These are phyloP conservation scores for Aristolochia californica DNA, from an alignment of 164 flowering plant genomes.

Conservation along the genomic window DNA sequence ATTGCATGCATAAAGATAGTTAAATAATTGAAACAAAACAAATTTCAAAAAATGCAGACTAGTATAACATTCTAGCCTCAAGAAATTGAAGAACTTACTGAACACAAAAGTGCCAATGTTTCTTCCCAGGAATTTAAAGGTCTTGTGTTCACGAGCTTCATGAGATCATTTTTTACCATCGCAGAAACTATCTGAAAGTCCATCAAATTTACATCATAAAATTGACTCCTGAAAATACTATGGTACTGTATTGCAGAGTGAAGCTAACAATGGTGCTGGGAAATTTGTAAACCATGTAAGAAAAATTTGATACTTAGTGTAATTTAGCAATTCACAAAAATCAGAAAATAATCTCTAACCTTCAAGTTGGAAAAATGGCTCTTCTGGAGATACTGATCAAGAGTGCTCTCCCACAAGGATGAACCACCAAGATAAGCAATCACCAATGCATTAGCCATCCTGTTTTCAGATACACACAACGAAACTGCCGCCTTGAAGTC, in stretches of 20 bases:
- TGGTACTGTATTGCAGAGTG: neutral
- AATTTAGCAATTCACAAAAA: slow-evolving; percentile 1
- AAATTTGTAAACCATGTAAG: too few relatives aligned
- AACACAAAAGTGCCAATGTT: slow-evolving; percentile 91
- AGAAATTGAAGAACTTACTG: slow-evolving; percentile 48
- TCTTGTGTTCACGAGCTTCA: slow-evolving; percentile 76
- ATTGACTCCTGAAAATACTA: neutral
- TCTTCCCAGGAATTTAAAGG: slow-evolving; percentile 87
- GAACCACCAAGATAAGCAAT: slow-evolving; percentile 88
- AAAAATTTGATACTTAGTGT: neutral
- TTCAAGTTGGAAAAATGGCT: slow-evolving; percentile 65
- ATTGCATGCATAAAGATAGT: too few relatives aligned
- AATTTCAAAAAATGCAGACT: too few relatives aligned
- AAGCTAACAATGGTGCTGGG: too few relatives aligned
- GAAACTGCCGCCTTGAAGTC: slow-evolving; percentile 88
- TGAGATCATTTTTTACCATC: slow-evolving; percentile 82
- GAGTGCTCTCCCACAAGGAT: slow-evolving; percentile 85
- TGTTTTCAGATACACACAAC: slow-evolving; percentile 67
- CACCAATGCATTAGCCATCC: slow-evolving; percentile 94
- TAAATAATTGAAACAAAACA: too few relatives aligned
- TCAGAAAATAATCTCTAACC: slow-evolving; percentile 28
- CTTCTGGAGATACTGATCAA: slow-evolving; percentile 71
- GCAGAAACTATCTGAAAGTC: slow-evolving; percentile 61
- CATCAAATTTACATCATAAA: neutral
- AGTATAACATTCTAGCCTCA: neutral